Base-by-base conservation (phyloP, 164 flowering plant species). In the Dillenia turbinata region DNA sequence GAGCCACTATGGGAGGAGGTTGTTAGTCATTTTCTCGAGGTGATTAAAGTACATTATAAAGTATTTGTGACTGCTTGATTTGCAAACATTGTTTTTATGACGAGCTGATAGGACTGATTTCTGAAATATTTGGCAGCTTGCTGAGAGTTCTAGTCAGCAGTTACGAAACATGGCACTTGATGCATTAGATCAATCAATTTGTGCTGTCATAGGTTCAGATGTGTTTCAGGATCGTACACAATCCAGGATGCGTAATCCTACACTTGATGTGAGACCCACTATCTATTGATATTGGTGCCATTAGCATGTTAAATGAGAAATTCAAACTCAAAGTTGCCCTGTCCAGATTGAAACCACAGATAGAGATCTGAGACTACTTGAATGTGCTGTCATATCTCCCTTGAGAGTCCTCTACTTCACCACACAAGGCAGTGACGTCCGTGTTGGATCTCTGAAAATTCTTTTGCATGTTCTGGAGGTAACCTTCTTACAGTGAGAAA, bases 391-490 rank as follows among this genome's bases (percentile, higher is more conserved):
- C 67, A 82, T 92, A 67, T 81, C 93, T 65, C 96, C 99, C 9
- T 69, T 95, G 54, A 75, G 75, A 56, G 79, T 72, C 45, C 88
- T 95, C 9, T 95, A 85, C 68, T 75, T 73, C 47, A 78, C 90
- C 59, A 67, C 84, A 17, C 81, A 80, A 78, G 82, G 66, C 63
- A 61, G 66, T 71, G 99, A 95, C 78, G 83, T 86, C 33, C 92
- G 84, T 47, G 77, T 79, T 64, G 93, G 92, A 61, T 80, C 99
- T 54, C 78, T 91, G 68, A 95, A 87, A 73, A 92, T 91, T 77
- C 87, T 95, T 78, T 84, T 95, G 65, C 97, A 95, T 85, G 89
- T 89, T 71, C 72, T 95, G 56, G 99, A 92, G 96, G 99, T 91
- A 79, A 65, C 16, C 60, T 48, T 19, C n/a, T 50, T 19, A n/a